Conservation (phyloP, 768 basidiomycete species). For the Lactarius quietus region DNA sequence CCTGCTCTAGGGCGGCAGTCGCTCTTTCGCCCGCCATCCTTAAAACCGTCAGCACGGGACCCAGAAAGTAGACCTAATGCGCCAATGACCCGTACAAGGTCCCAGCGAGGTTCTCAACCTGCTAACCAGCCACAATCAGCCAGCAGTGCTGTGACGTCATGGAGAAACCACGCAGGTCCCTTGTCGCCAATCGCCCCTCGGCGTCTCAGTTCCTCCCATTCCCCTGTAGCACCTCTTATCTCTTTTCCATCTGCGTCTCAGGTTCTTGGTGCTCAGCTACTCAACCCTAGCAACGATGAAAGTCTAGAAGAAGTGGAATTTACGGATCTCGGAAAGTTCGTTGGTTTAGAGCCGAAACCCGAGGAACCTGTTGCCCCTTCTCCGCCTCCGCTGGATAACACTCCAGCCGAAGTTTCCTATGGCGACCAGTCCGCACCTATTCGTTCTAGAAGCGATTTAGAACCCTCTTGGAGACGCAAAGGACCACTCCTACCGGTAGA, state of each 20-base stretch:
- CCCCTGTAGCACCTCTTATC: slow-evolving; percentile 37
- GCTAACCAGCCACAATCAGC: slow-evolving; percentile 6
- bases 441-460: slow-evolving; percentile 35
- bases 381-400: slow-evolving; percentile 22
- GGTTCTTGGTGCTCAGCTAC: slow-evolving; percentile 35
- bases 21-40: slow-evolving; percentile 29
- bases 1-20: slow-evolving; percentile 4
- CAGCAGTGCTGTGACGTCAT: slow-evolving; percentile 49
- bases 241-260: slow-evolving; percentile 29
- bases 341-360: slow-evolving; percentile 40
- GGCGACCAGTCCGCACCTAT: slow-evolving; percentile 39
- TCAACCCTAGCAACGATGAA: slow-evolving; percentile 50
- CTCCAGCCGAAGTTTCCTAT: slow-evolving; percentile 26
- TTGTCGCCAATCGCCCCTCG: slow-evolving; percentile 31
- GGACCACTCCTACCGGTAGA: slow-evolving; percentile 8
- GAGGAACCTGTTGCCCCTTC: slow-evolving; percentile 4
- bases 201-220: slow-evolving; percentile 27
- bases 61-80: slow-evolving; percentile 10
- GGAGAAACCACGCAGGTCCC: slow-evolving; percentile 54
- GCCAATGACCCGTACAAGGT: slow-evolving; percentile 17
- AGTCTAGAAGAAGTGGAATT: slow-evolving; percentile 81
- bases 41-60: slow-evolving; percentile 30
- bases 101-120: slow-evolving; percentile 25
- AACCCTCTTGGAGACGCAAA: slow-evolving; percentile 45
- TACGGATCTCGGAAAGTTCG: slow-evolving; percentile 67